phyloP scores from a whole-genome alignment of 164 flowering plant genomes.

The Brasenia schreberi region DNA sequence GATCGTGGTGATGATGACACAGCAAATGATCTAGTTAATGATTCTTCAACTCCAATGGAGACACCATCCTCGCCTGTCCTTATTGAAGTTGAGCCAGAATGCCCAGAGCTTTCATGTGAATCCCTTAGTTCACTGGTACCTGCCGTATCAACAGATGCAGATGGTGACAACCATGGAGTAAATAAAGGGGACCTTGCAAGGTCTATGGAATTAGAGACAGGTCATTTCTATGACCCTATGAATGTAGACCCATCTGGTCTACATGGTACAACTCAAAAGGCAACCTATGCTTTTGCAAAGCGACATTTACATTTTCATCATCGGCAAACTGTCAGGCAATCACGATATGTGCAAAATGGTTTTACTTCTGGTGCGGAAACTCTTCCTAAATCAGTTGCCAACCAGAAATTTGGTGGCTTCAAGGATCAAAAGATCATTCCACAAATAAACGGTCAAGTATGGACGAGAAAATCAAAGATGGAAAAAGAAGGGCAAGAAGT shows the following conservation, averaged over 20 bases:
- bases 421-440: conserved; percentile 8
- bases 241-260: neutral
- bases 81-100: conserved; percentile 13
- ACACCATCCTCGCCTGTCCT: conserved; percentile 13
- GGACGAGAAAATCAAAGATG: conserved; percentile 53
- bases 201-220: no score
- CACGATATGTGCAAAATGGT: neutral
- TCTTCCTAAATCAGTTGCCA: neutral
- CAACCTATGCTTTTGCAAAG: neutral
- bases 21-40: conserved; percentile 14
- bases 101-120: conserved; percentile 13
- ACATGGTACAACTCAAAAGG: neutral
- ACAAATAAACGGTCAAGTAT: conserved; percentile 15
- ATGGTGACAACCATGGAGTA: no score
- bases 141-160: neutral
- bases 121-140: conserved; percentile 12
- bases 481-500: conserved; percentile 26
- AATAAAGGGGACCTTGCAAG: no score
- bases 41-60: conserved; percentile 13
- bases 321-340: neutral
- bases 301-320: neutral
- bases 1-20: conserved; percentile 32
- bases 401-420: neutral
- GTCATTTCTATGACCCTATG: no score
- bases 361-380: neutral